Evolutionary conservation across 1,284 basidiomycete species (phyloP), one percentile per base, ranked within the genome.

Genomic region (Tylopilus sp.): DNA sequence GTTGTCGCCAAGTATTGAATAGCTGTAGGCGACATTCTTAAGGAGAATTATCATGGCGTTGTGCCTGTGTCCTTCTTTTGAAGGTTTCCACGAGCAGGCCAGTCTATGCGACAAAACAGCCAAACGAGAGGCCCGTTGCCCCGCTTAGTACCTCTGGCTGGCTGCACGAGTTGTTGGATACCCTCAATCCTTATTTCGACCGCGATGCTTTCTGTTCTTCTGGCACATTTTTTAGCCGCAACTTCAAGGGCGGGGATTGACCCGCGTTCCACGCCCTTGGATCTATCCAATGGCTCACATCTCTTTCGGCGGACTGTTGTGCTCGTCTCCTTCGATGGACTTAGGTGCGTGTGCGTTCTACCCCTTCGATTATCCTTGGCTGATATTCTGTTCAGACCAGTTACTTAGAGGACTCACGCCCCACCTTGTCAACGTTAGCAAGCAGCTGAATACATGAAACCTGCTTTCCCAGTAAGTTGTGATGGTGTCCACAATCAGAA

Each of bases 301-400:
- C 71, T 79, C 37, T 89, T 86, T 69, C 81, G 74, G 69, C 74
- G 80, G 56, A 93, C 89, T 0, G 86, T 92, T 3, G 65, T 93
- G 16, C 75, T 94, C 34, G 81, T 94, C 13, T 92, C 89, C 29
- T 86, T 93, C 36, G 91, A 94, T 65, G 91, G 91, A 1, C 68
- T 92, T 34, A 75, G 60, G 56, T 59, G 29, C 12, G 45, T 33
- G 2, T 43, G 21, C 21, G 21, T 10, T 33, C 34, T 11, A 25
- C n/a, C 11, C 30, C 13, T 26, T 23, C 35, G 34, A 34, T 4
- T 13, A 13, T 11, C 19, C 11, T 1, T 8, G 15, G 26, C 25
- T 43, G 29, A 44, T 16, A 15, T 31, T 28, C 19, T 33, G 9
- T 41, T 43, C 30, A 61, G 89, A 54, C 82, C 88, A n/a, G n/a